Percentiles rank a stretch among this genome's conserved stretches.
Conservation (phyloP, 257 asterid genomes). For the Echium plantagineum region DNA sequence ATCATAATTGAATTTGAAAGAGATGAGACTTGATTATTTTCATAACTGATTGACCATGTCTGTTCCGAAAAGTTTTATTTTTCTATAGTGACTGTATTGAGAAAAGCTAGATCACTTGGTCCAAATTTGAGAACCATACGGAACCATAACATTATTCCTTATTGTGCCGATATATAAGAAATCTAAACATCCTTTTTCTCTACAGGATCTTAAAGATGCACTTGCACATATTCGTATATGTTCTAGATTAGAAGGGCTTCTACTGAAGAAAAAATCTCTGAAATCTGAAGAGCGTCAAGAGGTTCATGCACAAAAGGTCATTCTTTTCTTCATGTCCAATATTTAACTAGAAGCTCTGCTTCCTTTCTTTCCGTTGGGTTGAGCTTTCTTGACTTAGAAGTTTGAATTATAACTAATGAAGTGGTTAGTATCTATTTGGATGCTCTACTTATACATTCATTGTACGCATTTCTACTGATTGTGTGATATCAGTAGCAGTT, state of each 20-base stretch:
- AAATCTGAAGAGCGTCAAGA: slow-evolving; percentile 75
- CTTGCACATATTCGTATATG: slow-evolving; percentile 76
- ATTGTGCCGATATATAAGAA: neutral
- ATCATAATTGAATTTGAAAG: neutral
- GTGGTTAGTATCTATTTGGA: neutral
- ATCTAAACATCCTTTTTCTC: slow-evolving; percentile 16
- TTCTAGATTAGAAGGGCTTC: slow-evolving; percentile 76
- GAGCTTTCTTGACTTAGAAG: neutral
- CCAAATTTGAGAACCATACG: neutral
- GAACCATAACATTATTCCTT: neutral
- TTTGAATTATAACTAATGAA: too few relatives aligned
- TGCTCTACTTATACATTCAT: too few relatives aligned
- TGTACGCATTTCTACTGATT: neutral
- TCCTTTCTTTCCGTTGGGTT: neutral
- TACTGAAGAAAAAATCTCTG: slow-evolving; percentile 64
- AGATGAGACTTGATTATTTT: too few relatives aligned
- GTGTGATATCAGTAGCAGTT: neutral
- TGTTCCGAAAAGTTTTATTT: neutral
- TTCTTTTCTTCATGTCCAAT: neutral
- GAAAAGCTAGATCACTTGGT: too few relatives aligned
- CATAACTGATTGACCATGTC: neutral
- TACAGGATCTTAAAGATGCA: slow-evolving; percentile 69
- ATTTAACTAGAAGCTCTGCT: neutral
- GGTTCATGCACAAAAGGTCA: slow-evolving; percentile 81
- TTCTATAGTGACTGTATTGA: neutral